Conservation (phyloP, 129 eudicot genomes). For the sunflower (Helianthus annuus) region DNA sequence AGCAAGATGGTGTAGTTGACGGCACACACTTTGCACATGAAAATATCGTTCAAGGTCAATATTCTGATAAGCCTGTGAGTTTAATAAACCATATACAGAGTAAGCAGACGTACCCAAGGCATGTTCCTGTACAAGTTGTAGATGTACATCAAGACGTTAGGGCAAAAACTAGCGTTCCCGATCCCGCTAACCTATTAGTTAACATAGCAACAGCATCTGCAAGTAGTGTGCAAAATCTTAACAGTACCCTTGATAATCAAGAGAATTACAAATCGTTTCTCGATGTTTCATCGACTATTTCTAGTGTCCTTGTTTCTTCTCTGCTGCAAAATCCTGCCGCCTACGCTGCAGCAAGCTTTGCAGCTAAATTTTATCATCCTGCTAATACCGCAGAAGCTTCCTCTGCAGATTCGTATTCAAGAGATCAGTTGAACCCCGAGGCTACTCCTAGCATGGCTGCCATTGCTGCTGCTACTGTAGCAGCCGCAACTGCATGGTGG, state of each 20-base stretch:
- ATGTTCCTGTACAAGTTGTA: conserved; percentile 86
- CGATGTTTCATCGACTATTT: conserved; percentile 65
- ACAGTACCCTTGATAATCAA: conserved; percentile 33
- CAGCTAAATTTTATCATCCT: conserved; percentile 68
- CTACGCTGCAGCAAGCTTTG: conserved; percentile 93
- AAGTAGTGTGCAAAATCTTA: conserved; percentile 35
- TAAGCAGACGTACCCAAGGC: conserved; percentile 66
- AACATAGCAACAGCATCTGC: conserved; percentile 49
- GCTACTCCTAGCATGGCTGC: conserved; percentile 74
- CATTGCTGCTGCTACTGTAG: conserved; percentile 90
- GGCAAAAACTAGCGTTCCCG: conserved; percentile 9
- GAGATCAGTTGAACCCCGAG: conserved; percentile 27
- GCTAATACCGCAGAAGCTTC: conserved; percentile 49
- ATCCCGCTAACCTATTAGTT: conserved; percentile 10
- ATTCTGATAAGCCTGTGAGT: conserved; percentile 19
- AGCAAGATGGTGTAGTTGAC: conserved; percentile 33
- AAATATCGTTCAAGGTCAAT: conserved; percentile 27
- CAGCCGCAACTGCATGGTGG: conserved; percentile 99
- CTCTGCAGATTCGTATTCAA: conserved; percentile 38
- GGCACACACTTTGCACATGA: conserved; percentile 27
- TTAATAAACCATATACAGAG: conserved; percentile 35
- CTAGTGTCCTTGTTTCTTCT: conserved; percentile 72
- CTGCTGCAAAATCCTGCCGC: conserved; percentile 94
- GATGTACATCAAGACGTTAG: conserved; percentile 60
- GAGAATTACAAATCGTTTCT: conserved; percentile 44